Evolutionary conservation across 345 rosid genomes (phyloP).

Genomic region (Camelina hispida): DNA sequence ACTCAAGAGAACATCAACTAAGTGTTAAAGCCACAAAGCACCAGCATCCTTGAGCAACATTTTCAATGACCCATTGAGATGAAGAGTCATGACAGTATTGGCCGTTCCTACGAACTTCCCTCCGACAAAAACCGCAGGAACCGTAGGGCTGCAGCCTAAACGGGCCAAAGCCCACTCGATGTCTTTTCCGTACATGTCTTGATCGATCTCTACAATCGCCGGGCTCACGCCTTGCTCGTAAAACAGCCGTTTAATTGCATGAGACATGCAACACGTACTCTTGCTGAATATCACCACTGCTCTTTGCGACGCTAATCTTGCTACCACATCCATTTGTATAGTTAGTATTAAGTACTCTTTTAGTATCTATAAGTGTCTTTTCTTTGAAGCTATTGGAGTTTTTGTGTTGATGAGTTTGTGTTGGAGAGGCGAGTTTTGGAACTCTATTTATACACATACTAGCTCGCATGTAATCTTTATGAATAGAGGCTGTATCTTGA

Average conservation of each 20-base stretch:
- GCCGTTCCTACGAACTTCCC: conserved; percentile 89
- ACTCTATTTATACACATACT: conserved; percentile 30
- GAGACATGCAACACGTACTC: conserved; percentile 92
- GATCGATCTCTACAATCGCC: conserved; percentile 76
- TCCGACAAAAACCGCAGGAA: conserved; percentile 87
- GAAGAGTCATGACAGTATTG: conserved; percentile 85
- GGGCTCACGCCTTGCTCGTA: conserved; percentile 94
- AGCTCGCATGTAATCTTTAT: conserved; percentile 13
- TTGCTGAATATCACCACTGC: conserved; percentile 99
- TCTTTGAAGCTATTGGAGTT: not conserved
- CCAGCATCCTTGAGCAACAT: conserved; percentile 85
- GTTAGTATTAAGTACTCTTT: conserved; percentile 20
- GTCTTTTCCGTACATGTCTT: conserved; percentile 67
- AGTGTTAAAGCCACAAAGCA: conserved; percentile 76
- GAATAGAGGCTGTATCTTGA: conserved; percentile 24
- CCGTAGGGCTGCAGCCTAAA: conserved; percentile 79
- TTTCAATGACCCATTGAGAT: conserved; percentile 84
- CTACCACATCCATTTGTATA: conserved; percentile 74
- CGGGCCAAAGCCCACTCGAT: conserved; percentile 79
- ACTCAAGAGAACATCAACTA: conserved; percentile 18
- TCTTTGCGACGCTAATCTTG: conserved; percentile 76
- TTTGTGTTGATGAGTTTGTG: conserved; percentile 36
- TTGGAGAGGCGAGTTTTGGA: conserved; percentile 36
- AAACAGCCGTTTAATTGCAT: conserved; percentile 84
- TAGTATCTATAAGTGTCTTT: conserved; percentile 4